Evolutionary conservation across 2,329 filamentous ascomycete genomes (phyloP), one percentile per base, ranked within the genome.

Genomic region (Stachybotrys elegans): DNA sequence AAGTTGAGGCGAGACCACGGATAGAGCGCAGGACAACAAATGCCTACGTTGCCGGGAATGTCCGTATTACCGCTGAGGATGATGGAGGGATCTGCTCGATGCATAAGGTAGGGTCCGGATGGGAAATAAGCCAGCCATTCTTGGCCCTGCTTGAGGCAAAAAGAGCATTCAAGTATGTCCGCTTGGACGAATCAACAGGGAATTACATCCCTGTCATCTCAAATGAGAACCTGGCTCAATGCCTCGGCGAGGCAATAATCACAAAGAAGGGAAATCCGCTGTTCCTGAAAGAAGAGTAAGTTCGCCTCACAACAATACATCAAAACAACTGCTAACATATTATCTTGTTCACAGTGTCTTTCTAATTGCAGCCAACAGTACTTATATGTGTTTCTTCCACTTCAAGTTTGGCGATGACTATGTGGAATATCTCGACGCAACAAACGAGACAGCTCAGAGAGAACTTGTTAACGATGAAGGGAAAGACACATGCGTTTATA

Each of bases 191-290:
- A 6, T 40, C 21, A 22, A 35, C 36, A 22, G 36, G n/a, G 4
- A 16, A 13, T 2, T 35, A 25, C 17, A 35, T 4, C 17, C 37
- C 34, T n/a, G 22, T 32, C n/a, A 20, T 41, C 9, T 40, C 43
- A 23, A 35, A 44, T 27, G 43, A 44, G 25, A 27, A 12, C 27
- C 6, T 44, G 20, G 43, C 43, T 19, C 43, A 44, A 36, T 35
- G 32, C 27, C 36, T 44, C 20, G 43, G 43, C 9, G 43, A 44
- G 40, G 43, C 43, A 17, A 37, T 44, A 6, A 41, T 44, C 16
- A 35, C 43, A 5, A 40, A 37, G 43, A 44, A 35, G 27, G 37
- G 6, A 13, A 32, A 36, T n/a, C 36, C 8, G 25, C 17, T 19
- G 16, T 17, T 35, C 6, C 22, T 44, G 12, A 11, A 36, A 13